Percentiles rank a stretch among this genome's conserved stretches.
These are phyloP conservation scores for Solanum habrochaites DNA, from an alignment of 257 asterid species.

Conservation along the genomic window DNA sequence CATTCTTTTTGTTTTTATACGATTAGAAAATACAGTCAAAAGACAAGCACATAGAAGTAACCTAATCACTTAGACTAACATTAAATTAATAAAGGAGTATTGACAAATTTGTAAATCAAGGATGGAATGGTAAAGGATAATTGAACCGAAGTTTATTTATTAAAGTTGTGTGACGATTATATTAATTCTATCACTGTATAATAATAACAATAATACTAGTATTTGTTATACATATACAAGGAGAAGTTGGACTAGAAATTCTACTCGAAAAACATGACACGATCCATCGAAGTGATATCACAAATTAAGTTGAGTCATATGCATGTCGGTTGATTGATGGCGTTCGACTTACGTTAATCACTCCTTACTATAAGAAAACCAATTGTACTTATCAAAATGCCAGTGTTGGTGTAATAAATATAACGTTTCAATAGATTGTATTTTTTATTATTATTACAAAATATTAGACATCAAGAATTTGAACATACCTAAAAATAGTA, in stretches of 20 bases:
- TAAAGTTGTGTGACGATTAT: neutral
- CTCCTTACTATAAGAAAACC: neutral
- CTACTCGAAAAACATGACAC: neutral
- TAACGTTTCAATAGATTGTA: no score
- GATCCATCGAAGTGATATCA: neutral
- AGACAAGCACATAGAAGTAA: neutral
- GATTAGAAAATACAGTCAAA: neutral
- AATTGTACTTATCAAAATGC: neutral
- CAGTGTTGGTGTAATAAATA: no score
- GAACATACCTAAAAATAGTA: no score
- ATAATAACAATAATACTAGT: neutral
- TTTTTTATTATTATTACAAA: no score
- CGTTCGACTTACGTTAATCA: neutral
- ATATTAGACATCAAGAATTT: no score
- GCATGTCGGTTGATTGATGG: neutral
- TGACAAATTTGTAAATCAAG: neutral
- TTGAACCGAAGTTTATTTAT: neutral
- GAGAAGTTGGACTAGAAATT: neutral
- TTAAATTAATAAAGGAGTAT: neutral
- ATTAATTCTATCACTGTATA: neutral
- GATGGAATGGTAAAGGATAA: neutral
- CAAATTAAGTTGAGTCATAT: neutral
- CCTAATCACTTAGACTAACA: neutral
- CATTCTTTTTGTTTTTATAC: neutral
- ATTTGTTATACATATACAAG: no score